Base-by-base conservation (phyloP, 352 stramenopile genomes). In the Pythium guiyangense region DNA sequence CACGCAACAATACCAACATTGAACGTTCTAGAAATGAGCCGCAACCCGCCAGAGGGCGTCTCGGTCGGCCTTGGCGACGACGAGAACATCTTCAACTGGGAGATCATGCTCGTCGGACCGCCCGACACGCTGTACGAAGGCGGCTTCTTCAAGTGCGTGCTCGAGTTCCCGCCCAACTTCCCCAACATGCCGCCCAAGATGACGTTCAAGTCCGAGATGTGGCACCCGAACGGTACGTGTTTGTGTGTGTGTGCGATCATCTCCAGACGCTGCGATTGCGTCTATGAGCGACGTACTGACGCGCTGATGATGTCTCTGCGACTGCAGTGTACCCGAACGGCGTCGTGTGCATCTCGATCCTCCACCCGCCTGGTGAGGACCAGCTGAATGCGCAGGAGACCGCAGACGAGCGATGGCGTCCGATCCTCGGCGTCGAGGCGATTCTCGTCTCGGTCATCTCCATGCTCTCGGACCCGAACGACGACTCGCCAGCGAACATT, bases 401-500 rank as follows among this genome's bases (percentile, higher is more conserved):
- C 18, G 96, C 97, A 3, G 96, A 99, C 67, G 97, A 99, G 77
- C 87, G 97, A 72, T 99, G 97, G 97, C 85, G 97, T 60, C 97
- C 97, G 20, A 99, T 99, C 66, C 82, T 99, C 35, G 96, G 94
- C 54, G 96, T 98, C 48, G 94, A 98, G 69, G 84, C 90, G 54
- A 97, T 98, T 55, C 76, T 98, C 52, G 85, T 98, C 40, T 97
- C 87, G 46, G 92, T 98, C 29, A 98, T 99, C 71, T 99, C 94
- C 6, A 99, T 99, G 97, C 88, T 99, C 17, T 98, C 87, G 49
- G 97, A 99, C 81, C 97, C 97, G 26, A 99, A 99, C 78, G 96
- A 99, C 70, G 95, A 99, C 49, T 98, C 92, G 49, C 97, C 97
- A 2, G 97, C 97, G n/a, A 99, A 99, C 82, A 98, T 99, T 62